A percentile compares a stretch with the other conserved stretches of the same genome.
phyloP scores from a whole-genome alignment of 1,284 basidiomycete genomes.

The Prillingera fragicola region DNA sequence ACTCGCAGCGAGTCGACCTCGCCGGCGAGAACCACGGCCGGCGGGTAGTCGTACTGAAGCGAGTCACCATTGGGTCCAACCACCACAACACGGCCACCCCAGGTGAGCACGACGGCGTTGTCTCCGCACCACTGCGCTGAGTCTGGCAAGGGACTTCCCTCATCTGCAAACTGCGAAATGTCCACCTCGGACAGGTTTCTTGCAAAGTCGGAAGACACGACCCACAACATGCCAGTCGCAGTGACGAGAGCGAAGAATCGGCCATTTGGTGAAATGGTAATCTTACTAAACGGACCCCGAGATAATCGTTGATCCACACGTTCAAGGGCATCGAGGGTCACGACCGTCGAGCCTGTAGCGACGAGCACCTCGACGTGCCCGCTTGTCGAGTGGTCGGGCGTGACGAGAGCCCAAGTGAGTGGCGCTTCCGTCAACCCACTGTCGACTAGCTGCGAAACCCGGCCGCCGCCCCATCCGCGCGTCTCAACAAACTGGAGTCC shows the following conservation, averaged over 20 bases:
- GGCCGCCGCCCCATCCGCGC: constrained; percentile 71
- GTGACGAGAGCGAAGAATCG: constrained; percentile 84
- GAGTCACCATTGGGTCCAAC: constrained; percentile 89
- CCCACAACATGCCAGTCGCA: constrained; percentile 69
- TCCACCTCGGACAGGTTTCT: constrained; percentile 83
- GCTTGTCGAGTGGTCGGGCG: constrained; percentile 76
- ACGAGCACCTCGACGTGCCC: constrained; percentile 80
- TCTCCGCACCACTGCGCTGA: constrained; percentile 94
- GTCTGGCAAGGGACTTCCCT: constrained; percentile 48
- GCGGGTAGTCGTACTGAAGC: constrained; percentile 74
- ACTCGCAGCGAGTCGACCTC: constrained; percentile 85
- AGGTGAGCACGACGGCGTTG: constrained; percentile 84
- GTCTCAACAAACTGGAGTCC: constrained; percentile 73
- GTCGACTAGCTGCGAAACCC: constrained; percentile 60
- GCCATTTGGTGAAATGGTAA: constrained; percentile 86
- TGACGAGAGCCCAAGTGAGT: constrained; percentile 74
- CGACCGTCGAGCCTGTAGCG: constrained; percentile 66
- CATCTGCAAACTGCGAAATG: constrained; percentile 49
- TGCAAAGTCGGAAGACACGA: constrained; percentile 88
- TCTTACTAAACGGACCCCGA: constrained; percentile 78
- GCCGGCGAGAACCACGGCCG: constrained; percentile 68
- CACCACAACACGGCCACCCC: constrained; percentile 68
- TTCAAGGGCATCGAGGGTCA: constrained; percentile 79
- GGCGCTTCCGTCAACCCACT: constrained; percentile 70
- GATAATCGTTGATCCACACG: constrained; percentile 76